These are phyloP conservation scores for Annona cherimola DNA, from an alignment of 164 flowering plant genomes.

Conservation along the genomic window DNA sequence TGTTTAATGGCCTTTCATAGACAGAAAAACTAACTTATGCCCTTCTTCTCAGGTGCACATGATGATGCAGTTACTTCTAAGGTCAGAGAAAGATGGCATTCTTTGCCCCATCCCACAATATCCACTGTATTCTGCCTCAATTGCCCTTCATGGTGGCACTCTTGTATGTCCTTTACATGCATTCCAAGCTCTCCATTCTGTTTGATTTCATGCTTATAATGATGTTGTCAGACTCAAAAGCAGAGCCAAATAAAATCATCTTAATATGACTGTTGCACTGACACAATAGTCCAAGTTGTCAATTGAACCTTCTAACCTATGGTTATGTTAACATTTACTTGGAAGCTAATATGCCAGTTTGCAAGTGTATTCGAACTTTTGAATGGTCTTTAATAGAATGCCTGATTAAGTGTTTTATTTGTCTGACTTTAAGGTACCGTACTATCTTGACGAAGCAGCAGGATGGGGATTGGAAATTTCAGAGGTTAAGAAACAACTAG, in stretches of 20 bases:
- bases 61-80: conserved; percentile 94
- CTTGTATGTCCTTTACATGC: conserved; percentile 48
- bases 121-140: conserved; percentile 97
- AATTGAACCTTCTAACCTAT: not conserved
- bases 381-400: not conserved
- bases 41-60: conserved; percentile 67
- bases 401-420: not conserved
- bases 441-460: conserved; percentile 85
- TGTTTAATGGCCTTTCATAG: not conserved
- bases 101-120: conserved; percentile 98
- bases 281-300: not conserved
- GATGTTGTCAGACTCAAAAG: not conserved
- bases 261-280: not conserved
- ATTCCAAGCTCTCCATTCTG: not conserved
- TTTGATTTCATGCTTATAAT: not conserved
- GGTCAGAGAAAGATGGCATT: conserved; percentile 91
- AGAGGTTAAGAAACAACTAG: conserved; percentile 78
- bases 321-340: not conserved
- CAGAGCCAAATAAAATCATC: not conserved
- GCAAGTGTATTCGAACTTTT: not conserved
- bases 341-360: too few species aligned
- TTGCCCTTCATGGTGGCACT: conserved; percentile 95
- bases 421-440: conserved; percentile 66
- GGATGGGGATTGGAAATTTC: conserved; percentile 96
- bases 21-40: not conserved